Conservation (phyloP, 805 yeast genomes). For the Scheffersomyces coipomensis region DNA sequence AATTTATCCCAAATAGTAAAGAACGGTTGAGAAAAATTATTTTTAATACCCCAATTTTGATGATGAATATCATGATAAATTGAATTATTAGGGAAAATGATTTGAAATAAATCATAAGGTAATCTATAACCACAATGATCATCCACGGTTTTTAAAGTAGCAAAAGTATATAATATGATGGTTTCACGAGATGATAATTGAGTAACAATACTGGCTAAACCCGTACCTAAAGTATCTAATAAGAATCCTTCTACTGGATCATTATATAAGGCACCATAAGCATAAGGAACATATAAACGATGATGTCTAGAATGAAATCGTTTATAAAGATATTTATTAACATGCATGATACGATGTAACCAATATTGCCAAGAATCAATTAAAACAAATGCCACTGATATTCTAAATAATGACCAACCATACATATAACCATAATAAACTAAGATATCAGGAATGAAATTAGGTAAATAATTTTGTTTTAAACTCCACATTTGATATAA, state of each 20-base stretch:
- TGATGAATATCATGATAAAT: constrained; percentile 97
- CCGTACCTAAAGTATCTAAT: constrained; percentile 91
- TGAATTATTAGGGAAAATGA: constrained; percentile 90
- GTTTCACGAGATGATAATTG: constrained; percentile 75
- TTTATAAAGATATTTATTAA: constrained; percentile 70
- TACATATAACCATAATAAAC: constrained; percentile 59
- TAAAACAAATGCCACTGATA: constrained; percentile 63
- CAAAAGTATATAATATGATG: constrained; percentile 71
- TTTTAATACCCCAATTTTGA: constrained; percentile 91
- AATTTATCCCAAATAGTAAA: constrained; percentile 89
- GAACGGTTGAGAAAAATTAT: constrained; percentile 93
- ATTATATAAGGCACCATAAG: constrained; percentile 93
- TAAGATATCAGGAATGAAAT: constrained; percentile 44
- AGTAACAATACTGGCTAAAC: constrained; percentile 66
- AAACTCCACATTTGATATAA: constrained; percentile 45
- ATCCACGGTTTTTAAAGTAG: constrained; percentile 95
- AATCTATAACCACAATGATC: constrained; percentile 98
- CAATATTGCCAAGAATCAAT: constrained; percentile 96
- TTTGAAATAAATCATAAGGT: constrained; percentile 89
- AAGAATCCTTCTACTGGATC: constrained; percentile 92
- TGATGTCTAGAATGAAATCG: constrained; percentile 94
- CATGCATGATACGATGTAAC: constrained; percentile 87
- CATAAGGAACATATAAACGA: constrained; percentile 91
- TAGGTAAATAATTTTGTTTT: constrained; percentile 34
- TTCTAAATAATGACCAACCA: constrained; percentile 58